Evolutionary conservation across 2,329 filamentous ascomycete genomes (phyloP), one percentile per base, ranked within the genome.

Genomic region (Coniochaeta sp.): DNA sequence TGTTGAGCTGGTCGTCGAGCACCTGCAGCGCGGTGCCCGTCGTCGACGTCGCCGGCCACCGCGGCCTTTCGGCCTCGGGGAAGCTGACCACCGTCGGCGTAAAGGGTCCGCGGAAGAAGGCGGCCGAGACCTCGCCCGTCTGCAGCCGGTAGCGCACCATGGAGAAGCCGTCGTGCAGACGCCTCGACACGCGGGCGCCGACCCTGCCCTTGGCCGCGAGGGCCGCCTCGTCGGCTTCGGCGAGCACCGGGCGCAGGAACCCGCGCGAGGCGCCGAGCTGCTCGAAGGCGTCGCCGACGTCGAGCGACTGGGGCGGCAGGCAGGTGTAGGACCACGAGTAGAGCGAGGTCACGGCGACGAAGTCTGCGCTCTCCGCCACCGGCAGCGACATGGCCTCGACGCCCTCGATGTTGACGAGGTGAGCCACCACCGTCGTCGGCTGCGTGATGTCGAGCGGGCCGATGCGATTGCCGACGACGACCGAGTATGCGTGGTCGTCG

Each of bases 1-100:
- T 63, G 0, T 73, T 74, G 0, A 72, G 4, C 1, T 71, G 40
- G 8, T 63, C 59, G 52, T 80, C 77, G 0, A 79, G 58, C 19
- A 80, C 72, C 60, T 76, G 71, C n/a, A 38, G 36, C 2, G 40
- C 22, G n/a, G 7, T 57, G 40, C 7, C 17, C n/a, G 3, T 32
- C 4, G 26, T n/a, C 5, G 3, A 28, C 26, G 5, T 8, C 5
- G 3, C 8, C 4, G 3, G 34, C 52, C 26, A 24, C 5, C 2
- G 52, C n/a, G 8, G 54, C 8, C 22, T 57, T 17, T 26, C n/a
- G 3, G 55, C 4, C 52, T n/a, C 5, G 3, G 52, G 52, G 5
- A 3, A 34, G 3, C 8, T 8, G 3, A 55, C 52, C 26, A 24
- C 5, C 2, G 52, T 55, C 26, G 52, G 52, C 28, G 52, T 55